A percentile compares a stretch with the other conserved stretches of the same genome.
These are phyloP conservation scores for Mycena belliarum DNA, from an alignment of 768 basidiomycete genomes.

Conservation along the genomic window DNA sequence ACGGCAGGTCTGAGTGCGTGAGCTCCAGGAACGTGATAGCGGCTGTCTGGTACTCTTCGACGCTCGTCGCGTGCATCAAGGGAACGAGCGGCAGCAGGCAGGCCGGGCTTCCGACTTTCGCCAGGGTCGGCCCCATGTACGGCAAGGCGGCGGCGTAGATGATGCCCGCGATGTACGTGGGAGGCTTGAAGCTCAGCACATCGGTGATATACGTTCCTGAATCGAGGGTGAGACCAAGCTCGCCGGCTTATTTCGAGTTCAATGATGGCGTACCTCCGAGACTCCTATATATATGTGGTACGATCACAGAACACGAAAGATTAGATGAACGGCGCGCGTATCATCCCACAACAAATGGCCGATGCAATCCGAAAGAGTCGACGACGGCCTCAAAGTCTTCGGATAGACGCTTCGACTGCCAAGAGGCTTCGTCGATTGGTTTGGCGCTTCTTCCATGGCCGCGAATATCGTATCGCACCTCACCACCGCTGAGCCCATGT, in stretches of 20 bases:
- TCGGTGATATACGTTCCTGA: constrained; percentile 29
- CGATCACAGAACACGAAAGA: neutral
- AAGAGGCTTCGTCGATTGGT: constrained; percentile 26
- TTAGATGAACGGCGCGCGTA: constrained; percentile 9
- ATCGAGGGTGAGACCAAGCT: neutral
- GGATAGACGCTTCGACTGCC: constrained; percentile 30
- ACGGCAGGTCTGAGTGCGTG: constrained; percentile 20
- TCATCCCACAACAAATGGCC: constrained; percentile 38
- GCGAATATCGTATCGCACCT: constrained; percentile 37
- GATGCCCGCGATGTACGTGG: constrained; percentile 29
- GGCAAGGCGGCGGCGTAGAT: constrained; percentile 29
- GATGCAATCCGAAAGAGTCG: constrained; percentile 28
- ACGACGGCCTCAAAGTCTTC: constrained; percentile 36
- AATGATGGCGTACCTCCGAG: constrained; percentile 25
- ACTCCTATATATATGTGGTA: constrained; percentile 24
- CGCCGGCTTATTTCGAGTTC: too few species aligned
- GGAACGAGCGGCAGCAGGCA: constrained; percentile 20
- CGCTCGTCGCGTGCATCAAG: constrained; percentile 24
- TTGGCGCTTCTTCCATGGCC: constrained; percentile 36
- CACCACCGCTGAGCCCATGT: neutral
- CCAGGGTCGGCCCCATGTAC: constrained; percentile 28
- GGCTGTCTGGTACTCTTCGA: constrained; percentile 27
- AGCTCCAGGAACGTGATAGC: constrained; percentile 23
- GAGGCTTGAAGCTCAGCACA: constrained; percentile 26
- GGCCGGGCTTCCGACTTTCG: constrained; percentile 21